Base-by-base conservation (phyloP, 805 yeast genomes). In the Nakazawaea peltata region DNA sequence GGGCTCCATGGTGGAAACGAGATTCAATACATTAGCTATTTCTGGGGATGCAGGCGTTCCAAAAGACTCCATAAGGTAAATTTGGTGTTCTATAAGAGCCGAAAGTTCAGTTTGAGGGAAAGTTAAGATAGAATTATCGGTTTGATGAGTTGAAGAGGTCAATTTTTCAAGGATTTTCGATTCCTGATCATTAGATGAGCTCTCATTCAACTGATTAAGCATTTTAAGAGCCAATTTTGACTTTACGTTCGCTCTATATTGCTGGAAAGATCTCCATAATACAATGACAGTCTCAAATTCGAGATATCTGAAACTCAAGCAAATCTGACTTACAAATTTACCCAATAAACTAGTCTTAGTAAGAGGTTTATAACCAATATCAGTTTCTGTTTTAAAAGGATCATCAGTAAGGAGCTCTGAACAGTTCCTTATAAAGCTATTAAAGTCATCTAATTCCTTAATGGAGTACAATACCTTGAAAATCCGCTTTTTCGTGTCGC, bases 51-150 rank as follows among this genome's bases (percentile, higher is more conserved):
- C 63, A 2, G 69, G 60, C 0, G 73, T 61, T 1, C 81, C 77
- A 42, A 57, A 64, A 1, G 63, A 51, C 44, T 77, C 81, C 16
- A 77, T 48, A 5, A 70, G 53, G 18, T 61, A 58, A 3, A 78
- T 69, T 41, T 78, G 83, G 29, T 67, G 63, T 28, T 71, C 69
- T 15, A 78, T 51, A 34, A 77, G 50, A 11, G 59, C 56, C 8
- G 69, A 61, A 11, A 77, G 44, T 46, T 74, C 81, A 26, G 63
- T 61, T 34, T 70, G 71, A 1, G 82, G 69, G 1, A 73, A 51
- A 5, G 72, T 57, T 1, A 58, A 38, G 7, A 25, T 48, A 34
- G 21, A 8, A 9, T n/a, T 5, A 13, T 27, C 29, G 17, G 9
- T 8, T 12, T 17, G 5, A 8, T 12, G 12, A 11, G 8, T 21